phyloP scores from a whole-genome alignment of 768 basidiomycete genomes.

The Sistotremastrum suecicum region DNA sequence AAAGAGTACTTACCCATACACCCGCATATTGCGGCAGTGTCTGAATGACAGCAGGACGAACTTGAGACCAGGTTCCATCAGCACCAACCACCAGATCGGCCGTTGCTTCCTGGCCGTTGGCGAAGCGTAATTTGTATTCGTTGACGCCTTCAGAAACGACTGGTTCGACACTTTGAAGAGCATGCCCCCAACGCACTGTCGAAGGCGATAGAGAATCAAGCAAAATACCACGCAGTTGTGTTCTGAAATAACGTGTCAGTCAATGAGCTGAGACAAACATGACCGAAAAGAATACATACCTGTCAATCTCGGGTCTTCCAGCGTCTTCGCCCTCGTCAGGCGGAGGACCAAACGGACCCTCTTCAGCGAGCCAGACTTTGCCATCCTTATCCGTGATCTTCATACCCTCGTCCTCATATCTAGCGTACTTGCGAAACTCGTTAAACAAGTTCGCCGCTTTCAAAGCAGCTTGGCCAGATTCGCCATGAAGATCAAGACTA shows the following conservation, averaged over 20 bases:
- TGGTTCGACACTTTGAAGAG: no score
- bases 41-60: conserved; percentile 19
- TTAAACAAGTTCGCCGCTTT: conserved; percentile 10
- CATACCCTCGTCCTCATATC: conserved; percentile 11
- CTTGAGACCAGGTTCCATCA: conserved; percentile 27
- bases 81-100: conserved; percentile 20
- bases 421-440: conserved; percentile 9
- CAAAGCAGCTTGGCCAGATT: conserved; percentile 13
- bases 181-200: background rate
- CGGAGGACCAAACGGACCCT: no score
- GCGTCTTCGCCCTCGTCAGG: no score
- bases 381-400: conserved; percentile 7
- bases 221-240: conserved; percentile 14
- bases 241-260: conserved; percentile 2
- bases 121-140: conserved; percentile 1
- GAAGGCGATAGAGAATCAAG: conserved; percentile 12
- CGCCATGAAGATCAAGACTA: conserved; percentile 15
- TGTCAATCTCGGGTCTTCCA: no score
- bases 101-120: background rate
- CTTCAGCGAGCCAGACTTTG: background rate
- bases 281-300: no score
- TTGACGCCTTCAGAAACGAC: no score
- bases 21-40: conserved; percentile 21
- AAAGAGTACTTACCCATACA: conserved; percentile 10
- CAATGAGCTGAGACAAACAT: no score